phyloP scores from a whole-genome alignment of 2,329 filamentous ascomycete species.

The Xylariaceae sp. region DNA sequence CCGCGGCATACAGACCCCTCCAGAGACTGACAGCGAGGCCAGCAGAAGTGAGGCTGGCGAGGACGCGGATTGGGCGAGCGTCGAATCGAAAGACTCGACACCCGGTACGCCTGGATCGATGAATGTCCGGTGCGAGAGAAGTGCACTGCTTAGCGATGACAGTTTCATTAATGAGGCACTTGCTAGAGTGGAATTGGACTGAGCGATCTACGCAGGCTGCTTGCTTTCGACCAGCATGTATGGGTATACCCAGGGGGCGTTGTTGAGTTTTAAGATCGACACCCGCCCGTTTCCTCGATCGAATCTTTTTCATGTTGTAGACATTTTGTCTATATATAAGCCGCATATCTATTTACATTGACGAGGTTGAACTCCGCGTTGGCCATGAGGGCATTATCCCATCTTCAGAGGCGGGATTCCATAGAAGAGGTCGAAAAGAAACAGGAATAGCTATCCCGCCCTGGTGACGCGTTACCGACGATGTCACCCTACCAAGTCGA shows the following conservation, averaged over 20 bases:
- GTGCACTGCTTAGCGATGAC: slow-evolving; percentile 7
- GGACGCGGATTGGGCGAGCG: slow-evolving; percentile 36
- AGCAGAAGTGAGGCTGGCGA: slow-evolving; percentile 47
- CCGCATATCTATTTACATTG: no score
- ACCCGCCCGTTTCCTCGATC: background rate
- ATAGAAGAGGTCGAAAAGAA: no score
- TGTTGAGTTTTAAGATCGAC: background rate
- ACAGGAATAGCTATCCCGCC: no score
- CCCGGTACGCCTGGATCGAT: slow-evolving; percentile 22
- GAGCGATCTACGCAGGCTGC: background rate
- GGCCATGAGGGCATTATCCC: no score
- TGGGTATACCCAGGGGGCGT: slow-evolving; percentile 16
- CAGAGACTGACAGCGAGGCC: slow-evolving; percentile 56
- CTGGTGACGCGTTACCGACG: no score
- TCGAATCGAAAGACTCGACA: slow-evolving; percentile 26
- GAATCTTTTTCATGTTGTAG: background rate
- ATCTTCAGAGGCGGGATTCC: no score
- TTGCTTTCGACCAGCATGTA: slow-evolving; percentile 1
- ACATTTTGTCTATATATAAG: background rate
- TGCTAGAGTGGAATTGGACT: slow-evolving; percentile 31
- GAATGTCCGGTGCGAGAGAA: slow-evolving; percentile 2
- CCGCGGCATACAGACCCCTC: slow-evolving; percentile 50
- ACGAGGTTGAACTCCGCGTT: no score
- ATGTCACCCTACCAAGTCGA: no score
- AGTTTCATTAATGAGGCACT: slow-evolving; percentile 31